Evolutionary conservation across 441 rosid species (phyloP).

Genomic region (Gossypium laxum): DNA sequence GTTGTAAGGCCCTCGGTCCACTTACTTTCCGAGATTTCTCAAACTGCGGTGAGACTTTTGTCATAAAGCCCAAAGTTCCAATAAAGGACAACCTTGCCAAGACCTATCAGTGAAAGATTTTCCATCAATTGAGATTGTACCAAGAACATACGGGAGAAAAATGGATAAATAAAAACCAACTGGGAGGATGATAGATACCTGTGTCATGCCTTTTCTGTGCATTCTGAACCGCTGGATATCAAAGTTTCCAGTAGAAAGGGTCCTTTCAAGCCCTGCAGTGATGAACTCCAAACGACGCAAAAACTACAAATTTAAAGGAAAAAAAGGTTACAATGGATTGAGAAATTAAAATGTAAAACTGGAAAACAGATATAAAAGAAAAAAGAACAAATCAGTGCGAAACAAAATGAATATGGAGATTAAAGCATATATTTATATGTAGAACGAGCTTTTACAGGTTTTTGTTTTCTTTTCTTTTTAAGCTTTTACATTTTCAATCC

Average conservation of each 20-base stretch:
- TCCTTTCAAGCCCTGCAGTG: conserved; percentile 62
- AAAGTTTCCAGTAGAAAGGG: conserved; percentile 91
- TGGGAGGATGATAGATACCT: conserved; percentile 36
- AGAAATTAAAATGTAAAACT: neutral
- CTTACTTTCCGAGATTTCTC: conserved; percentile 98
- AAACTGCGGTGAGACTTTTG: conserved; percentile 76
- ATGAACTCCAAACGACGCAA: conserved; percentile 35
- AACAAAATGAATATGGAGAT: neutral
- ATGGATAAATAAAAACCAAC: conserved; percentile 14
- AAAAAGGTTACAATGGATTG: neutral
- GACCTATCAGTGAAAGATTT: conserved; percentile 38
- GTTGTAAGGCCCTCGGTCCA: conserved; percentile 98
- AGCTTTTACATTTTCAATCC: neutral
- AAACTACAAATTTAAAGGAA: conserved; percentile 21
- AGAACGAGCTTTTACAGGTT: neutral
- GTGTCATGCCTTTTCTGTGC: conserved; percentile 96
- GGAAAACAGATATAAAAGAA: neutral
- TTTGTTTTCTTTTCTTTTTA: neutral
- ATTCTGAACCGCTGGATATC: conserved; percentile 86
- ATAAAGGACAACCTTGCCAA: conserved; percentile 73
- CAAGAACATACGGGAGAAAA: conserved; percentile 8
- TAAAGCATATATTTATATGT: neutral
- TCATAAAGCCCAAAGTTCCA: conserved; percentile 70
- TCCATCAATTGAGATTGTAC: conserved; percentile 15
- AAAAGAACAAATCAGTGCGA: neutral